Conservation (phyloP, 208 protist species). For the Leishmania tarentolae region DNA sequence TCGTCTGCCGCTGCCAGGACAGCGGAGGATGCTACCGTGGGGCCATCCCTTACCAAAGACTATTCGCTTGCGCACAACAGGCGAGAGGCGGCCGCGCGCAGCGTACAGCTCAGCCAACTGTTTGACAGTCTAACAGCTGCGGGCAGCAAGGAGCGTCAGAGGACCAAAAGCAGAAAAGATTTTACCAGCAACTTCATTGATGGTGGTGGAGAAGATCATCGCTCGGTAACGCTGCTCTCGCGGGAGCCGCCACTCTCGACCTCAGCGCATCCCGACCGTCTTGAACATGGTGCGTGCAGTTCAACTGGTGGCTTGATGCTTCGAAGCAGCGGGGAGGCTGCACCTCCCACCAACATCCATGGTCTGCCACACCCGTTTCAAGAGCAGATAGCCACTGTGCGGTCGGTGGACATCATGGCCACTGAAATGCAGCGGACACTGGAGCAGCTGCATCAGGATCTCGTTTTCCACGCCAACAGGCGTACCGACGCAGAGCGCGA, state of each 20-base stretch:
- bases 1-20: too few species aligned
- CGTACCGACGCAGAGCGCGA: conserved; percentile 2
- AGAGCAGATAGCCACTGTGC: conserved; percentile 41
- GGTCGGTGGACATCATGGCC: conserved; percentile 31
- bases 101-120: conserved; percentile 12
- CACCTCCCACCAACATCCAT: conserved; percentile 38
- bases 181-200: not conserved
- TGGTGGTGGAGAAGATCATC: not conserved
- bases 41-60: not conserved
- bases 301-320: too few species aligned
- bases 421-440: conserved; percentile 20
- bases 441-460: not conserved
- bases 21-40: too few species aligned
- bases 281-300: too few species aligned
- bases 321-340: conserved; percentile 9
- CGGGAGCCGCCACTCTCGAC: not conserved
- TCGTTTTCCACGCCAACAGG: conserved; percentile 10
- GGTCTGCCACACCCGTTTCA: conserved; percentile 54
- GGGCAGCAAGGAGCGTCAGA: not conserved
- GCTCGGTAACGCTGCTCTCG: not conserved
- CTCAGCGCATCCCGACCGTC: too few species aligned
- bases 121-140: conserved; percentile 18
- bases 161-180: not conserved
- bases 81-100: conserved; percentile 12
- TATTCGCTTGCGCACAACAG: not conserved